Base-by-base conservation (phyloP, 2,329 filamentous ascomycete species). In the Verticillium klebahnii region DNA sequence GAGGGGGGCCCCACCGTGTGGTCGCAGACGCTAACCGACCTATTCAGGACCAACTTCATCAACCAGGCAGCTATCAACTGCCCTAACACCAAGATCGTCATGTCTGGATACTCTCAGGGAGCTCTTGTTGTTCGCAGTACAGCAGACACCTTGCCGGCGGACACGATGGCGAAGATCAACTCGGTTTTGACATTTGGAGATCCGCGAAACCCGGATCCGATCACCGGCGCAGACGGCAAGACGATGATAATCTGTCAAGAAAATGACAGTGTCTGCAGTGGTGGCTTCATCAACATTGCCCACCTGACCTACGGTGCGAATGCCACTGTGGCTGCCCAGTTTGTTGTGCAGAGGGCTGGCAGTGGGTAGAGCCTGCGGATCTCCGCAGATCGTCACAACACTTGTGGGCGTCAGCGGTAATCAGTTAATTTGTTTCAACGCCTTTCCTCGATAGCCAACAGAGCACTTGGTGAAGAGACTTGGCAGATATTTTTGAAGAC, bases 41-140 rank as follows among this genome's bases (percentile, higher is more conserved):
- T 29, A 14, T 8, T 65, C 60, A 77, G 78, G 72, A 76, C 77
- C 40, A 66, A 72, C 5, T 63, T 66, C 34, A 63, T 72, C 45
- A 66, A 60, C 3, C 39, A 73, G 23, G 73, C 75, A 1, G 66
- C 70, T 32, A 66, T 67, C 2, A 63, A 69, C 0, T 71, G 69
- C 60, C 69, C 66, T 15, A 50, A 63, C 15, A 65, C 69, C 19
- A 67, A 68, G 55, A 57, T 71, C 3, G 69, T 68, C 9, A 52
- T 72, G 34, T 57, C 66, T 29, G 70, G 70, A 31, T 70, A 69
- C 64, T 72, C 70, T 1, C 70, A 71, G n/a, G 70, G 69, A n/a
- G 69, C 65, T 31, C 60, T 69, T 29, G 69, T 69, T 9, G 65
- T 71, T 6, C 70, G 71, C 45, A 66, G 70, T 19, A 70, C 70